Percentiles rank a stretch among this genome's conserved stretches.
These are phyloP conservation scores for Calocybe gangraenosa DNA, from an alignment of 768 basidiomycete species.

Conservation along the genomic window DNA sequence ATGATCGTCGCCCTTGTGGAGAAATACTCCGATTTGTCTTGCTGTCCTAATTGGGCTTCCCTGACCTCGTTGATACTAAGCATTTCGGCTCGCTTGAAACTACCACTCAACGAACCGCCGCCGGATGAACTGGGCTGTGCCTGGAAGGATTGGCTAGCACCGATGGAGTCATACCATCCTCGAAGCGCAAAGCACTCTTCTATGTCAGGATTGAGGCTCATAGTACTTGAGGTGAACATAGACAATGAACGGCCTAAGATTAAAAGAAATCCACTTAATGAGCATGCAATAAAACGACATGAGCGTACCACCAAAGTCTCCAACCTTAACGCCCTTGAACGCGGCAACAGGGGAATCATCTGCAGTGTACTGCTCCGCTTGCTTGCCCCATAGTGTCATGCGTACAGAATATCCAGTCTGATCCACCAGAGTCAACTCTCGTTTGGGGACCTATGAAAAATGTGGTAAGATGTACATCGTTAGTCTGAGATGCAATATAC, in stretches of 20 bases:
- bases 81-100: conserved; percentile 70
- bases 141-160: conserved; percentile 61
- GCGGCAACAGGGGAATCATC: conserved; percentile 72
- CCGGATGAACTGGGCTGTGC: conserved; percentile 54
- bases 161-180: conserved; percentile 88
- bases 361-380: conserved; percentile 76
- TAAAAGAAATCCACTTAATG: too few species aligned
- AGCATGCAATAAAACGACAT: too few species aligned
- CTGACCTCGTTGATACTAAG: conserved; percentile 76
- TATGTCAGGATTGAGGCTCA: conserved; percentile 90
- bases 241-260: conserved; percentile 74
- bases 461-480: conserved; percentile 2
- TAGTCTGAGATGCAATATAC: conserved; percentile 31
- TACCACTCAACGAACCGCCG: conserved; percentile 22
- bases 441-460: conserved; percentile 66
- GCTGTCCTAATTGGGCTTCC: conserved; percentile 66
- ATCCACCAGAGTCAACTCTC: conserved; percentile 88
- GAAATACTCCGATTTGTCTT: conserved; percentile 80
- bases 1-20: conserved; percentile 78
- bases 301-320: conserved; percentile 77
- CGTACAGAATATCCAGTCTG: conserved; percentile 72
- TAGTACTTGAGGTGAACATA: conserved; percentile 73
- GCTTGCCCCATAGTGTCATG: conserved; percentile 93
- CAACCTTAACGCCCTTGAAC: conserved; percentile 91
- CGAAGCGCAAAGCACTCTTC: conserved; percentile 79